A percentile compares a stretch with the other conserved stretches of the same genome.
phyloP scores from a whole-genome alignment of 2,329 filamentous ascomycete genomes.

The Hypomyces rosellus region DNA sequence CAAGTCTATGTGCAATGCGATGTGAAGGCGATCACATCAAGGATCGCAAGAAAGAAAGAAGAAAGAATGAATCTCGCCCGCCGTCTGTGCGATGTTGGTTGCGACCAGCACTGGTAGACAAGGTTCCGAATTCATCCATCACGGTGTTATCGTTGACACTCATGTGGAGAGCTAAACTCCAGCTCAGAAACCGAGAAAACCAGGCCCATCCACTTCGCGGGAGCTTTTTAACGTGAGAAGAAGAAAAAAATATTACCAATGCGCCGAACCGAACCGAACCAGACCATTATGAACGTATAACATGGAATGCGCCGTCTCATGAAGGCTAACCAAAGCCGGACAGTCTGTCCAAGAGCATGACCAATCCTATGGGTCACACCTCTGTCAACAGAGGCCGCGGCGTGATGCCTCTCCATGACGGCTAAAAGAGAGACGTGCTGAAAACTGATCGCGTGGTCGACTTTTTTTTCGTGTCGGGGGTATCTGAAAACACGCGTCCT shows the following conservation, averaged over 20 bases:
- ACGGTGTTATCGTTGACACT: too few relatives aligned
- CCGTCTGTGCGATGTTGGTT: neutral
- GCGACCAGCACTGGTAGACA: neutral
- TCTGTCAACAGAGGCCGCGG: neutral
- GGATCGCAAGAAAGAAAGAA: constrained; percentile 5
- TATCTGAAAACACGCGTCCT: constrained; percentile 34
- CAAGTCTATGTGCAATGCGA: constrained; percentile 12
- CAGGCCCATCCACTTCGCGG: neutral
- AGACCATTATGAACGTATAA: constrained; percentile 31
- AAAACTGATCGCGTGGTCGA: constrained; percentile 22
- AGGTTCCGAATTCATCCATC: neutral
- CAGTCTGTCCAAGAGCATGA: constrained; percentile 1
- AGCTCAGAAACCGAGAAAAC: neutral
- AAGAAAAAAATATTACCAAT: constrained; percentile 12
- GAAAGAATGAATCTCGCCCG: constrained; percentile 1
- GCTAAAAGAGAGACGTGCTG: constrained; percentile 15
- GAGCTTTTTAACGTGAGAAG: constrained; percentile 9
- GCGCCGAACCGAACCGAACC: constrained; percentile 26
- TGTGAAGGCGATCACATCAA: constrained; percentile 8
- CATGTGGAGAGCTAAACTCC: too few relatives aligned
- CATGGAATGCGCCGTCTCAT: constrained; percentile 9
- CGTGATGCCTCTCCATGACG: constrained; percentile 4
- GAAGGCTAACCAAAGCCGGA: constrained; percentile 4
- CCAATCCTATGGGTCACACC: neutral
- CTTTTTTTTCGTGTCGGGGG: constrained; percentile 34